Evolutionary conservation across 345 rosid species (phyloP), one percentile per base, ranked within the genome.

Genomic region (Murraya paniculata): DNA sequence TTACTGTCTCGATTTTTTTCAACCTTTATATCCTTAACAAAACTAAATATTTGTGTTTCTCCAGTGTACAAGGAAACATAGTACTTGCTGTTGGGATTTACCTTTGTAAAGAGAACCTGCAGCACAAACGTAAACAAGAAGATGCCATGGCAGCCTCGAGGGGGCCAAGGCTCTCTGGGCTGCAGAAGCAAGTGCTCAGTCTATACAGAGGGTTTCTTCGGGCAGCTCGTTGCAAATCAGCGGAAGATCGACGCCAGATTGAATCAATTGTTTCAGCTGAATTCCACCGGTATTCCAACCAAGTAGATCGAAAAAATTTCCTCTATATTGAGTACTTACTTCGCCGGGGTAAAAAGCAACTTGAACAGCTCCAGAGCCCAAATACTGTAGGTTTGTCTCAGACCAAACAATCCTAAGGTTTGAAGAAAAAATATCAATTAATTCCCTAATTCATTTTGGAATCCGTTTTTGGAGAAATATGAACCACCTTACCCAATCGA

Each of bases 181-280:
- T 94, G 92, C 98, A 94, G 84, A 94, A 87, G 83, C 95, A 94
- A 84, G 98, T 89, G 64, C 82, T 94, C 45, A 86, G 91, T 81
- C 86, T 94, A 27, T 94, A 93, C 83, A 84, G 98, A 72, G 94
- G 91, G 13, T 93, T 94, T 79, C 78, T 94, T n/a, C 88, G 98
- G 77, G 95, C 92, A 72, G 90, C 94, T 64, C 95, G 94, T 71
- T 84, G 81, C 2, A 94, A 91, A 82, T 74, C 91, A 68, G 61
- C 71, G 0, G 90, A 94, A 65, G 97, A 91, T 41, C 84, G 91
- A 38, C 77, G 39, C 60, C 84, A 80, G 74, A 88, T 94, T 79
- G 93, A 93, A 82, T 83, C 83, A 64, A 71, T 91, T 11, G 97
- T 94, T 28, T 83, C 94, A 2, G 73, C 81, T 2, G 93, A 92